These are phyloP conservation scores for Tephrocybe sp. DNA, from an alignment of 768 basidiomycete species.

Conservation along the genomic window DNA sequence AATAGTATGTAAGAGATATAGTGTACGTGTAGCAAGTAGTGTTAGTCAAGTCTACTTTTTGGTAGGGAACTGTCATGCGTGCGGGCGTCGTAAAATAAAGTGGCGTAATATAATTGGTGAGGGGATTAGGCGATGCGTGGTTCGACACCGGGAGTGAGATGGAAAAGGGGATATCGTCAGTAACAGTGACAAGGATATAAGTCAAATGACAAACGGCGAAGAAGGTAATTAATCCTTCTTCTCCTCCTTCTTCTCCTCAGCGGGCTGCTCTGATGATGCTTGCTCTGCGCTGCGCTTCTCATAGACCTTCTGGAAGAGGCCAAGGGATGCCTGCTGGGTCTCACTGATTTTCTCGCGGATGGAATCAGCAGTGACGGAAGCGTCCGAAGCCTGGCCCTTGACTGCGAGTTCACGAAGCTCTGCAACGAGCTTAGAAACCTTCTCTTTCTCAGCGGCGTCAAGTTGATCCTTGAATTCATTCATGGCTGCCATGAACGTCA, in stretches of 20 bases:
- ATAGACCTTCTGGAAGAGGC: constrained; percentile 97
- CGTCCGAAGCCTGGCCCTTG: constrained; percentile 88
- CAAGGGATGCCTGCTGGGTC: constrained; percentile 92
- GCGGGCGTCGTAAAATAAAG: constrained; percentile 14
- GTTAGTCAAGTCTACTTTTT: constrained; percentile 15
- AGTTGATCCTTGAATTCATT: constrained; percentile 97
- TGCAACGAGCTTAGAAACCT: constrained; percentile 80
- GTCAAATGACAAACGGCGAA: background rate
- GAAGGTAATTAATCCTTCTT: constrained; percentile 72
- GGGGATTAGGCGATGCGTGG: background rate
- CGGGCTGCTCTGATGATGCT: constrained; percentile 40
- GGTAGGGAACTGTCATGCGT: constrained; percentile 13
- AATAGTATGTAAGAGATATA: constrained; percentile 10
- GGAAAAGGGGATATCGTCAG: background rate
- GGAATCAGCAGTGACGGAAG: constrained; percentile 73
- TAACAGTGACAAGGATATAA: background rate
- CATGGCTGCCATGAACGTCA: constrained; percentile 58
- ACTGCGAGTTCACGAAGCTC: constrained; percentile 87
- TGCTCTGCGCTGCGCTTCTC: constrained; percentile 87
- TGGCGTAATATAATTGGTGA: constrained; percentile 6
- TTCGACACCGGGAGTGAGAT: background rate
- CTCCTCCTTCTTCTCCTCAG: constrained; percentile 57
- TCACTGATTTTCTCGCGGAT: constrained; percentile 93
- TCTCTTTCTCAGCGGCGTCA: constrained; percentile 88
- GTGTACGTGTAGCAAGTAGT: constrained; percentile 9